phyloP scores from a whole-genome alignment of 495 filamentous ascomycete species.

The Daldinia vernicosa region DNA sequence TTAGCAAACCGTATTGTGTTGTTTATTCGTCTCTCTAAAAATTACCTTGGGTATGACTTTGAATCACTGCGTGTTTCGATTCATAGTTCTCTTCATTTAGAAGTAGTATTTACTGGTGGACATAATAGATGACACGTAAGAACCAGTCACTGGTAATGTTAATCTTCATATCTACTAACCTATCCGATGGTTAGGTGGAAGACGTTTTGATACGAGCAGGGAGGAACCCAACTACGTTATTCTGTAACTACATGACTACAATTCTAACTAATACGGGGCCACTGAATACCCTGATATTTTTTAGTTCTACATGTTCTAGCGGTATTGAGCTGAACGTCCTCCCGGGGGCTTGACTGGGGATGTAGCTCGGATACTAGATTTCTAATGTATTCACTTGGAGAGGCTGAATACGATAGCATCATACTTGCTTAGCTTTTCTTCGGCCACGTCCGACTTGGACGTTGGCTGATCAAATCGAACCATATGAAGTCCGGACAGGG shows the following conservation, averaged over 20 bases:
- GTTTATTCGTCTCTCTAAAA: not conserved
- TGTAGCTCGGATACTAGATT: not conserved
- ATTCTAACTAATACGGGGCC: not conserved
- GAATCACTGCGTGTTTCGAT: not conserved
- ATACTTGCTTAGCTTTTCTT: not conserved
- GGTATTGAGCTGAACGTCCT: not conserved
- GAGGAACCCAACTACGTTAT: too few relatives aligned
- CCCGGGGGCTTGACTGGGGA: not conserved
- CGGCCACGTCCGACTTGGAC: not conserved
- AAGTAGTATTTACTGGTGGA: too few relatives aligned
- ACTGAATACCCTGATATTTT: not conserved
- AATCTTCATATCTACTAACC: too few relatives aligned
- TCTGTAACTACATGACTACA: too few relatives aligned
- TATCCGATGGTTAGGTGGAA: too few relatives aligned
- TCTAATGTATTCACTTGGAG: not conserved
- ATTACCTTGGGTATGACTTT: not conserved
- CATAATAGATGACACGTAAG: not conserved
- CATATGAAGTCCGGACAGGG: not conserved
- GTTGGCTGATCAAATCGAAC: not conserved
- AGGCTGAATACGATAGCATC: not conserved
- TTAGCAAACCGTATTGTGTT: slow-evolving; percentile 16
- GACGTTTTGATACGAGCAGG: too few relatives aligned
- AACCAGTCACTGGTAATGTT: not conserved
- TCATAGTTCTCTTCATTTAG: not conserved
- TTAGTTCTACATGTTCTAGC: not conserved